Base-by-base conservation (phyloP, 768 basidiomycete species). In the Leccinum olivaceopallidum region DNA sequence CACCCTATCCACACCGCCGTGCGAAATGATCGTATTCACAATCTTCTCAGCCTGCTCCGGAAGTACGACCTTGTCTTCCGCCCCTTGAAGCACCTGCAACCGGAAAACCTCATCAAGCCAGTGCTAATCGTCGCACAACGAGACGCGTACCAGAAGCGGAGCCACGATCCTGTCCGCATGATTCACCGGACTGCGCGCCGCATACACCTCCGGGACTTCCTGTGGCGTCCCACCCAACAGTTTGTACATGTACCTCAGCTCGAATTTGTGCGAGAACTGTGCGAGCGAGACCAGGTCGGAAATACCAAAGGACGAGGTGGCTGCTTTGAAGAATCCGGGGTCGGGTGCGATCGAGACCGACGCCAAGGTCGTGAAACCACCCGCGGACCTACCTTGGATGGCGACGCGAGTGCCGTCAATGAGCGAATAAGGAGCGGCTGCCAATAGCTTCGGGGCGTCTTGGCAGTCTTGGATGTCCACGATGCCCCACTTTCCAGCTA, bases 261-360 rank as follows among this genome's bases (percentile, higher is more conserved):
- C 85, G 56, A 88, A 89, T 70, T 89, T 94, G 75, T 93, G 90
- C 6, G 88, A 88, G 60, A 84, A 83, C 48, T 81, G 76, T 4
- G 78, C 81, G 9, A 93, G 78, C 53, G 71, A 77, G 12, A 69
- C 70, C 34, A 93, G 72, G 66, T 92, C 86, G 0, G 85, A 85
- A 51, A 94, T 77, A 0, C 92, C 92, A 65, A 80, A 94, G n/a
- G 74, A 75, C 0, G 85, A 86, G 3, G 85, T 80, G 0, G 85
- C 89, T 0, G 88, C 81, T 64, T 87, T 90, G 26, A 80, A 78
- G 10, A 70, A 75, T 20, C 78, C 70, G 0, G 78, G 73, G 12
- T 77, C 74, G 12, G 73, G 78, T 8, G 79, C 78, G 32, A 73
- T 68, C 57, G 78, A 77, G 12, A 85, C 71, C 7, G 79, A 65